Conservation (phyloP, 805 yeast genomes). For the Clavispora carvajalis region DNA sequence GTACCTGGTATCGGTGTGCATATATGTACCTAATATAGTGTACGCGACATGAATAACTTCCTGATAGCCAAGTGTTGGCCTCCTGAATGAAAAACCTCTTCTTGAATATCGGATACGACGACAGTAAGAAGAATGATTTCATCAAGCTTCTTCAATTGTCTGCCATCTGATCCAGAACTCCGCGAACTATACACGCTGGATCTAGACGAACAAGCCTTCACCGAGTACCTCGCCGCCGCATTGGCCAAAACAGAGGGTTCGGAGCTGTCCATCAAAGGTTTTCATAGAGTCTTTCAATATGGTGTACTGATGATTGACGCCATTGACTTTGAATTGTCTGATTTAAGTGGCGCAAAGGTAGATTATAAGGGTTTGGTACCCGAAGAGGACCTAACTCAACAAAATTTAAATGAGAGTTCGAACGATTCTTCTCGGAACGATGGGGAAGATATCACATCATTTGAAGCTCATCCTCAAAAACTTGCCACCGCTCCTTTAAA, state of each 20-base stretch:
- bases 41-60: neutral
- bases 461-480: too few species aligned
- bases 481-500: too few species aligned
- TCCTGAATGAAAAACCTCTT: too few species aligned
- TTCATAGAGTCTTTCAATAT: neutral
- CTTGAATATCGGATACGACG: too few species aligned
- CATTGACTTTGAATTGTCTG: neutral
- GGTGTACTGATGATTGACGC: neutral
- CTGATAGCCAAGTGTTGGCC: too few species aligned
- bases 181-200: neutral
- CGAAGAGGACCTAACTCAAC: neutral
- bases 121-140: neutral
- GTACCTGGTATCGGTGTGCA: too few species aligned
- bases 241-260: neutral
- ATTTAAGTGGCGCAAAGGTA: slow-evolving; percentile 14
- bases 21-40: too few species aligned
- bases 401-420: neutral
- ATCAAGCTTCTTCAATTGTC: neutral
- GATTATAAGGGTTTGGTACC: slow-evolving; percentile 6
- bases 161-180: neutral
- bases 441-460: slow-evolving; percentile 16
- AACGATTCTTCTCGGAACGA: slow-evolving; percentile 9
- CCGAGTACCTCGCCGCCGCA: neutral
- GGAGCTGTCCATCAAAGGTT: neutral
- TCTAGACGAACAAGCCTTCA: neutral